phyloP scores from a whole-genome alignment of 164 flowering plant genomes.

The Aristolochia californica region DNA sequence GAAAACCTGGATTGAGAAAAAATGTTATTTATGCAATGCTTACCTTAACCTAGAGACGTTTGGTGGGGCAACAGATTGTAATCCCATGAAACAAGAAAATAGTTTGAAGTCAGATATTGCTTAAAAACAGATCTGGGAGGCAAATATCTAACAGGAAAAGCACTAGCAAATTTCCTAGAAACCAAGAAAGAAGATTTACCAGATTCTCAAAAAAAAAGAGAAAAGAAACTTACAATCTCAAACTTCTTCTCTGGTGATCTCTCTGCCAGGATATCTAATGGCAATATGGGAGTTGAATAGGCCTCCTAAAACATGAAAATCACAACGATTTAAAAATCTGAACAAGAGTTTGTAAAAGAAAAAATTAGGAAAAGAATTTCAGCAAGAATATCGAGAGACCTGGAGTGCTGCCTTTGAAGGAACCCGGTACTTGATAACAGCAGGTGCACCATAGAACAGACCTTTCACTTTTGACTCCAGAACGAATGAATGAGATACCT shows the following conservation, averaged over 20 bases:
- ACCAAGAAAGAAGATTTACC: no score
- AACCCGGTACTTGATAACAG: constrained; percentile 68
- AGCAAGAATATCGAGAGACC: constrained; percentile 24
- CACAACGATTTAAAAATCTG: background rate
- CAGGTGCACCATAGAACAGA: constrained; percentile 59
- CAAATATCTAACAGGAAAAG: no score
- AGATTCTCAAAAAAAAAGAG: background rate
- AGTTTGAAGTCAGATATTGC: no score
- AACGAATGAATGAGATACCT: constrained; percentile 68
- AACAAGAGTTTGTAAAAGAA: background rate
- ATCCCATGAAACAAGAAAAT: constrained; percentile 1
- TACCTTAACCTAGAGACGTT: constrained; percentile 70
- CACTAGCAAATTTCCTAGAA: no score
- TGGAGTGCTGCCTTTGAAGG: constrained; percentile 76
- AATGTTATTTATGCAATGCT: background rate
- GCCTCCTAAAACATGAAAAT: constrained; percentile 40
- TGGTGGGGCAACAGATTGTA: constrained; percentile 9
- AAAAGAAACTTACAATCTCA: constrained; percentile 53
- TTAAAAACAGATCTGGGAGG: no score
- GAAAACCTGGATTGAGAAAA: background rate
- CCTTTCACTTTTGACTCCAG: constrained; percentile 64
- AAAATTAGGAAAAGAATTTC: background rate
- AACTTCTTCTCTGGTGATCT: constrained; percentile 69
- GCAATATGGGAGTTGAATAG: constrained; percentile 67
- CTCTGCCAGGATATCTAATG: constrained; percentile 81